A percentile compares a stretch with the other conserved stretches of the same genome.
Conservation (phyloP, 2,329 filamentous ascomycete genomes). For the Phoma sp. region DNA sequence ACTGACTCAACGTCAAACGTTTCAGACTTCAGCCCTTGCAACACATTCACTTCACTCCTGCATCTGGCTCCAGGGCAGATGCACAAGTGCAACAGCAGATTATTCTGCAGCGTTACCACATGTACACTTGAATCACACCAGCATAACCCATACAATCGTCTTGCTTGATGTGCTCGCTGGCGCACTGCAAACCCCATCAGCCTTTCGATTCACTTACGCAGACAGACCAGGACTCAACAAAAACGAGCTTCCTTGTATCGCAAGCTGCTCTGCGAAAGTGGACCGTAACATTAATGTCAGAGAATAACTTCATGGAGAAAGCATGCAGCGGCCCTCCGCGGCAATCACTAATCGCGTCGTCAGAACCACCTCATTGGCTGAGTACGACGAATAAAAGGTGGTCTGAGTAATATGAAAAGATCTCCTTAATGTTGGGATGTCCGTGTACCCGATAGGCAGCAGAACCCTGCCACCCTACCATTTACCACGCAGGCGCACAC, state of each 20-base stretch:
- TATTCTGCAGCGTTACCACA: not conserved
- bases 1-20: conserved; percentile 2
- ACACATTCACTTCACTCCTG: not conserved
- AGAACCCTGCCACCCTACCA: conserved; percentile 4
- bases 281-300: not conserved
- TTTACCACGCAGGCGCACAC: not conserved
- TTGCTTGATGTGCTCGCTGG: not conserved
- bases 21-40: not conserved
- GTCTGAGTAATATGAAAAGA: conserved; percentile 6
- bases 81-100: not conserved
- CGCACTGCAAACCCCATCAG: not conserved
- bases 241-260: not conserved
- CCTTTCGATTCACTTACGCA: not conserved
- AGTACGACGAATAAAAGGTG: conserved; percentile 1
- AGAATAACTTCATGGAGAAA: not conserved
- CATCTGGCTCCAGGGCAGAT: not conserved
- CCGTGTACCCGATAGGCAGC: conserved; percentile 1
- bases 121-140: not conserved
- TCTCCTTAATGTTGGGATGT: conserved; percentile 2
- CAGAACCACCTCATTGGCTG: not conserved
- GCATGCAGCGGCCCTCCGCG: not conserved
- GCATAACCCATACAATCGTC: not conserved
- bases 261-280: not conserved
- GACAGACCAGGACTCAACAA: too few species aligned
- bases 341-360: not conserved